Evolutionary conservation across 2,329 filamentous ascomycete genomes (phyloP), one percentile per base, ranked within the genome.

Genomic region (Diplodia corticola): DNA sequence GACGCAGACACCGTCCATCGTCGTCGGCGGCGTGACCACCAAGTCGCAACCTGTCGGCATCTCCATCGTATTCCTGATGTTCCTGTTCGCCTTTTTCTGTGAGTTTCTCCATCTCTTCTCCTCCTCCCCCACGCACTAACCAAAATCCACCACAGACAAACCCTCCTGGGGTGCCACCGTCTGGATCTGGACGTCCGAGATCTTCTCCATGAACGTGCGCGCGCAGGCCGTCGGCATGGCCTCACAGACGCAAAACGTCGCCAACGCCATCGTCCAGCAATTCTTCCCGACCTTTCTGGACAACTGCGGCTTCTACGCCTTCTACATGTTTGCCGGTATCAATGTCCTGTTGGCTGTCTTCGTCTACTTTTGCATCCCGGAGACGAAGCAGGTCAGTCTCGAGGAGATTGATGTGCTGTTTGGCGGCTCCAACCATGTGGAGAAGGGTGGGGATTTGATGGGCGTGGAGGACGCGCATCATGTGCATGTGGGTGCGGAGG

Each of bases 161-260:
- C 88, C 88, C 4, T 88, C 86, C 0, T 90, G 88, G 87, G 88
- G 88, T 60, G 88, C 88, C 2, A 89, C 87, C 4, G 85, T 87
- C 20, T 91, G 88, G 88, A 90, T 90, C 74, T 90, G 86, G 85
- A 90, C 88, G 0, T 83, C 86, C 2, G 88, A 90, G 70, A 81
- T 90, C 67, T 90, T 90, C 80, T 87, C 84, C 64, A 88, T 89
- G 85, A 90, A 90, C 75, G 85, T 90, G n/a, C 86, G 88, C 67
- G 86, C 88, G 5, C 88, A 90, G 74, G 88, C 88, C 40, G 87
- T 90, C 15, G 88, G 87, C 65, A 90, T 90, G 88, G 87, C 83
- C 48, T 81, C 80, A 48, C 82, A 82, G 73, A 85, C 73, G 65
- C 80, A 77, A 74, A 84, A 90, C 73, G 84, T 90, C 63, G 87